phyloP scores from a whole-genome alignment of 1,284 basidiomycete species.

The Omphalotus olearius region DNA sequence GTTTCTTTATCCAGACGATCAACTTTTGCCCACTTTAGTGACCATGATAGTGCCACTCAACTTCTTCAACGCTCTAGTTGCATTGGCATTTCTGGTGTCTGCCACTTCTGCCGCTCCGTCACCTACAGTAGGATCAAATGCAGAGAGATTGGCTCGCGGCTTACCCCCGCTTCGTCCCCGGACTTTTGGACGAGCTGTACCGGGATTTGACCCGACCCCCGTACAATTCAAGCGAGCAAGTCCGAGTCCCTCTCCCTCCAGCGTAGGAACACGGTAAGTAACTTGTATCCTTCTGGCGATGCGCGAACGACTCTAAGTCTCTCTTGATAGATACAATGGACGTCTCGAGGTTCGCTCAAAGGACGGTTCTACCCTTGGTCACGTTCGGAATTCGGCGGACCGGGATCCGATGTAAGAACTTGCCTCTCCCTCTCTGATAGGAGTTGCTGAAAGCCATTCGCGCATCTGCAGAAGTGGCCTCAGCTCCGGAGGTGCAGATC shows the following conservation, averaged over 20 bases:
- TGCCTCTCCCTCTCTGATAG: no score
- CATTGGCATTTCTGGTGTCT: neutral
- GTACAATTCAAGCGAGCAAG: neutral
- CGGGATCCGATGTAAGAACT: slow-evolving; percentile 20
- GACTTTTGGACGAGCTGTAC: slow-evolving; percentile 24
- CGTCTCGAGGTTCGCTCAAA: slow-evolving; percentile 30
- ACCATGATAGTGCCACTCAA: no score
- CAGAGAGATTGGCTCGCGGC: slow-evolving; percentile 35
- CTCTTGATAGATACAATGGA: slow-evolving; percentile 27
- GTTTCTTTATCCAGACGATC: no score
- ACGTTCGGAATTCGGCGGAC: slow-evolving; percentile 23
- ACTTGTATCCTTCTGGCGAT: neutral
- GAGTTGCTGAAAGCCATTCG: neutral
- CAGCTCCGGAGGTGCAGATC: slow-evolving; percentile 25
- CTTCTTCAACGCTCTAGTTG: no score
- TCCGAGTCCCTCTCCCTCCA: slow-evolving; percentile 7
- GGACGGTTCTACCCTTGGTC: slow-evolving; percentile 27
- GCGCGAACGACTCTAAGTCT: neutral
- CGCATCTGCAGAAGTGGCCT: slow-evolving; percentile 30
- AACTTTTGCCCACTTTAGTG: no score
- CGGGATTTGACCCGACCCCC: slow-evolving; percentile 20
- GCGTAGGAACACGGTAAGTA: neutral
- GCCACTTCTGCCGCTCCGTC: slow-evolving; percentile 14
- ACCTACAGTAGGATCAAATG: slow-evolving; percentile 27
- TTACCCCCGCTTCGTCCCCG: slow-evolving; percentile 31